Conservation (phyloP, 331 rosid species). For the Rhamnella rubrinervis region DNA sequence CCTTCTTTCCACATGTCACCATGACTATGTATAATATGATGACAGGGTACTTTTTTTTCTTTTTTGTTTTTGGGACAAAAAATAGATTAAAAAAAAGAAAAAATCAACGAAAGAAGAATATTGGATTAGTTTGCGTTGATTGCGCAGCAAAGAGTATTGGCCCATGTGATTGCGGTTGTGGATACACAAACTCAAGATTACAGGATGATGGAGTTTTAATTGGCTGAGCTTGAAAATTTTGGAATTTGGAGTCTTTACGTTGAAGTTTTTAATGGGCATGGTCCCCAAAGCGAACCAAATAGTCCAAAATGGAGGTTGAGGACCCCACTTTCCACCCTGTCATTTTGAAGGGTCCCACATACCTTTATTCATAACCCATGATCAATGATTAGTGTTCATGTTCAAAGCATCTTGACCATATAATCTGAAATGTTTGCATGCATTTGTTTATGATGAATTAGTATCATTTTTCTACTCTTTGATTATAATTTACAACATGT, state of each 20-base stretch:
- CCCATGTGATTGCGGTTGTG: neutral
- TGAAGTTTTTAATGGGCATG: neutral
- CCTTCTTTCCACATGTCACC: no score
- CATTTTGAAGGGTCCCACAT: neutral
- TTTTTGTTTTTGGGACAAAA: neutral
- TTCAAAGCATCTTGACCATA: slow-evolving; percentile 18
- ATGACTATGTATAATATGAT: neutral
- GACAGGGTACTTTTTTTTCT: neutral
- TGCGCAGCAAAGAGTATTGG: slow-evolving; percentile 20
- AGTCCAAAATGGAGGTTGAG: slow-evolving; percentile 24
- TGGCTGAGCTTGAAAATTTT: slow-evolving; percentile 1
- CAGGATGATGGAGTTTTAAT: neutral
- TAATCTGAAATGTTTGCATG: slow-evolving; percentile 9
- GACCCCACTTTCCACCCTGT: slow-evolving; percentile 6
- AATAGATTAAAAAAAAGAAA: no score
- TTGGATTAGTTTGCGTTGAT: slow-evolving; percentile 28
- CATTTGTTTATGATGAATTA: neutral
- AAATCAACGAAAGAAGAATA: neutral
- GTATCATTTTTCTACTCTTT: no score
- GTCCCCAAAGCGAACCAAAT: slow-evolving; percentile 9
- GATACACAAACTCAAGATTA: neutral
- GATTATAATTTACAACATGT: no score
- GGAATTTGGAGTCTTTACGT: slow-evolving; percentile 3
- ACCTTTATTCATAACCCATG: neutral
- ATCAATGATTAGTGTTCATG: slow-evolving; percentile 14